These are phyloP conservation scores for Apiotrichum domesticum DNA, from an alignment of 1,284 basidiomycete genomes.

Conservation along the genomic window DNA sequence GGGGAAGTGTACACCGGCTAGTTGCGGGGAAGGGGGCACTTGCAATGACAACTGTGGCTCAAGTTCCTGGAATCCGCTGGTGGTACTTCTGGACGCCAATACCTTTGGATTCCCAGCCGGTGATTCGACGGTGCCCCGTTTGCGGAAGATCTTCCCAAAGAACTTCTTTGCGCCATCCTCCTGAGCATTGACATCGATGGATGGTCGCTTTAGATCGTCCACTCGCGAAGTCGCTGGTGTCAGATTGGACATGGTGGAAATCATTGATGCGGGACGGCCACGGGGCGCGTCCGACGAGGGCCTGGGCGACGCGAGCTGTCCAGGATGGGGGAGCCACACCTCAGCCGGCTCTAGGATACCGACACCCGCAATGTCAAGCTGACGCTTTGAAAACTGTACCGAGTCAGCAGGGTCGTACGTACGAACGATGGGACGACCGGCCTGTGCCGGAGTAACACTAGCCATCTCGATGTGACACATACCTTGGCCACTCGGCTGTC, in stretches of 20 bases:
- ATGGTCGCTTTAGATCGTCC: slow-evolving; percentile 17
- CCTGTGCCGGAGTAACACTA: background rate
- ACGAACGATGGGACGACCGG: background rate
- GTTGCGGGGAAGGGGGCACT: slow-evolving; percentile 5
- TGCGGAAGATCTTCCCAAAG: slow-evolving; percentile 68
- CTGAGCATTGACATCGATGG: slow-evolving; percentile 18
- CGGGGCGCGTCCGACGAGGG: slow-evolving; percentile 10
- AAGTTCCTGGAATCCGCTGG: no score
- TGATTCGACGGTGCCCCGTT: slow-evolving; percentile 24
- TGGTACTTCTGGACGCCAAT: background rate
- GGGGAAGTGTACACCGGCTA: slow-evolving; percentile 6
- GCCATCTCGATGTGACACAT: background rate
- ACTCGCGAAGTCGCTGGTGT: slow-evolving; percentile 27
- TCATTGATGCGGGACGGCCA: slow-evolving; percentile 28
- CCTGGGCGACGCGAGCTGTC: slow-evolving; percentile 8
- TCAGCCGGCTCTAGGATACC: slow-evolving; percentile 76
- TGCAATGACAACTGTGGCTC: slow-evolving; percentile 1
- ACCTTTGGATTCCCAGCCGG: background rate
- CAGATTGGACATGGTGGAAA: slow-evolving; percentile 28
- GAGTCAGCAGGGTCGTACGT: background rate
- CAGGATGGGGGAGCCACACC: slow-evolving; percentile 53
- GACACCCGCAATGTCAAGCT: slow-evolving; percentile 72
- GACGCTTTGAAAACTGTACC: slow-evolving; percentile 66
- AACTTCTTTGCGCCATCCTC: slow-evolving; percentile 54
- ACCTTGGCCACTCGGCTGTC: slow-evolving; percentile 83